Base-by-base conservation (phyloP, 2,329 filamentous ascomycete species). In the Stemphylium beticola region DNA sequence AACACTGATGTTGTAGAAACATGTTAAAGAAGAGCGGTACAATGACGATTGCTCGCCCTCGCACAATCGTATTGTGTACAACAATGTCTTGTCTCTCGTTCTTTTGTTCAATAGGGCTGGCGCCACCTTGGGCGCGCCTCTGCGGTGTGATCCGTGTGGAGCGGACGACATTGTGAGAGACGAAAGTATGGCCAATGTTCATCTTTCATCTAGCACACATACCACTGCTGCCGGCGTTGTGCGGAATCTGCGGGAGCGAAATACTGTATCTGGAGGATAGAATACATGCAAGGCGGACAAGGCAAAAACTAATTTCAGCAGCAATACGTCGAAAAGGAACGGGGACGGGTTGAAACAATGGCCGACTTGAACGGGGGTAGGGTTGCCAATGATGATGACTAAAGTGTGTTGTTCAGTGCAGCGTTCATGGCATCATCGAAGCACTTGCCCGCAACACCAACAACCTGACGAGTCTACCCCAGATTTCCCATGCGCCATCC, bases 381-480 rank as follows among this genome's bases (percentile, higher is more conserved):
- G 26, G 26, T 29, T 29, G 26, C 9, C 26, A 29, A 29, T 29
- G 8, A 29, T 29, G 26, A 29, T 29, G 26, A 29, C 26, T 29
- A 29, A 29, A 29, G 26, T 10, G 22, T 22, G n/a, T n/a, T n/a
- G 26, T 29, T 29, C 26, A 29, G 9, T 29, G 26, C 26, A 29
- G 26, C 26, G 26, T 29, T 9, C 26, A 29, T 29, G 26, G 26
- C 26, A 29, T 29, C n/a, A 14, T 15, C 45, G 15, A 33, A 22
- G 26, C 36, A 34, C 26, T 17, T 33, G 26, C 45, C 12, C 37
- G 36, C 36, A 31, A 48, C 45, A 34, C 31, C 41, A 66, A 53
- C 20, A 34, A 29, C 57, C 62, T 68, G 58, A 71, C 60, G 64
- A 66, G 57, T 49, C 53, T 67, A 64, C 68, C 71, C 71, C 71